Base-by-base conservation (phyloP, 2,329 filamentous ascomycete species). In the Colletotrichum sp. region DNA sequence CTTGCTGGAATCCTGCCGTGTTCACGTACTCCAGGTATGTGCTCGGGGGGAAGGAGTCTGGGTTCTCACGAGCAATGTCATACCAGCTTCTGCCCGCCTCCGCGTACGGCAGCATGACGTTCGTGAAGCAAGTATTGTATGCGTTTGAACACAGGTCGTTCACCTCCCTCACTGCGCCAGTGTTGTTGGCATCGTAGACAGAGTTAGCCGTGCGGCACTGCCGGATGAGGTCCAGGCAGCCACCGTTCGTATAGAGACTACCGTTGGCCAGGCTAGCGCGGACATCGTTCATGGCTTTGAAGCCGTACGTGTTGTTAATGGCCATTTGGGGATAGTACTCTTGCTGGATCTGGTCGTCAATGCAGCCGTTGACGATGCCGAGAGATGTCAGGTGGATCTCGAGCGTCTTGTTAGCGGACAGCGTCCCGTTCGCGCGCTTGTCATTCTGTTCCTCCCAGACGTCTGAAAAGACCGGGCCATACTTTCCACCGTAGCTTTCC, bases 401-500 rank as follows among this genome's bases (percentile, higher is more conserved):
- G 13, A 93, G 83, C 3, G 90, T 92, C 43, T 84, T 86, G 75
- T 89, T 89, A 21, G 81, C 83, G 10, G 88, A 82, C 2, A 91
- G 74, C 3, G 87, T 82, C 5, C 91, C 90, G 71, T 87, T 89
- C n/a, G 82, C 80, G 16, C 90, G 88, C 68, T 86, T 86, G 21
- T 85, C 81, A 78, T 95, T 95, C 83, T 95, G 92, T 72, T 90
- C 82, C 79, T 93, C 88, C 84, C 89, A 90, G 26, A 87, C 83
- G 24, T 87, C 86, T 13, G 92, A 91, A 79, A 94, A 93, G 2
- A 90, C 86, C 3, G 93, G 93, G 0, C 92, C 94, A 79, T 94
- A 95, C 72, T 92, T 90, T 15, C 94, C 94, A 38, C 93, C 91
- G 81, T 94, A 93, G 82, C 91, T 93, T 82, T 95, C 93, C 1